Conservation (phyloP, 768 basidiomycete species). For the Pulveroboletus sp. region DNA sequence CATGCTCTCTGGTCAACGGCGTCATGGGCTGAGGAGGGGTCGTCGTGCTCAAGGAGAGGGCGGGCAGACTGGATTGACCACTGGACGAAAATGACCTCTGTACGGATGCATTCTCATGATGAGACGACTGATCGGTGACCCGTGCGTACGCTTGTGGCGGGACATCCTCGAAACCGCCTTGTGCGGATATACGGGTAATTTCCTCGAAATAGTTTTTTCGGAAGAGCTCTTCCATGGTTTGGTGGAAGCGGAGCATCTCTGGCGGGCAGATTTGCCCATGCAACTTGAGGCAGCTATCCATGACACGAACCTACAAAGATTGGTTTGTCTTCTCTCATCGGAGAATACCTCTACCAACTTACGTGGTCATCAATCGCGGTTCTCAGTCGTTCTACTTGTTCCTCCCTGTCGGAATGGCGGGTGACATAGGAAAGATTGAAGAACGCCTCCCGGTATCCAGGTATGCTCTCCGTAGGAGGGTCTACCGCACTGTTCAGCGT, state of each 20-base stretch:
- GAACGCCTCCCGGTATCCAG: constrained; percentile 75
- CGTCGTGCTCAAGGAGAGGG: constrained; percentile 49
- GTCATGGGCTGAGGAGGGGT: constrained; percentile 46
- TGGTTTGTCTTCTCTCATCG: not conserved
- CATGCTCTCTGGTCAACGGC: constrained; percentile 25
- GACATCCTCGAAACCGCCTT: constrained; percentile 49
- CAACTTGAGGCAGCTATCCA: constrained; percentile 80
- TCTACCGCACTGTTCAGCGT: constrained; percentile 86
- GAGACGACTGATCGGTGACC: constrained; percentile 45
- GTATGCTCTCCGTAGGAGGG: constrained; percentile 69
- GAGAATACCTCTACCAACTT: constrained; percentile 13
- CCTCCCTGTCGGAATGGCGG: constrained; percentile 66
- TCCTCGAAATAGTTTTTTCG: constrained; percentile 82
- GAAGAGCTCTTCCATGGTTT: constrained; percentile 84
- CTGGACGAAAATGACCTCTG: constrained; percentile 49
- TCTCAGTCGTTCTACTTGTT: constrained; percentile 70
- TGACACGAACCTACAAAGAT: constrained; percentile 61
- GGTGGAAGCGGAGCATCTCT: constrained; percentile 92
- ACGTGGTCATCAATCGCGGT: constrained; percentile 82
- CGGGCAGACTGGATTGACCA: constrained; percentile 38
- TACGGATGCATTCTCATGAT: constrained; percentile 46
- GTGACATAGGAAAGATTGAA: constrained; percentile 66
- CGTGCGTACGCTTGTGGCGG: constrained; percentile 38
- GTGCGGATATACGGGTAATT: constrained; percentile 66
- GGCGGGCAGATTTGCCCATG: constrained; percentile 80